Evolutionary conservation across 2,329 filamentous ascomycete species (phyloP).

Genomic region (Colletotrichum sp.): DNA sequence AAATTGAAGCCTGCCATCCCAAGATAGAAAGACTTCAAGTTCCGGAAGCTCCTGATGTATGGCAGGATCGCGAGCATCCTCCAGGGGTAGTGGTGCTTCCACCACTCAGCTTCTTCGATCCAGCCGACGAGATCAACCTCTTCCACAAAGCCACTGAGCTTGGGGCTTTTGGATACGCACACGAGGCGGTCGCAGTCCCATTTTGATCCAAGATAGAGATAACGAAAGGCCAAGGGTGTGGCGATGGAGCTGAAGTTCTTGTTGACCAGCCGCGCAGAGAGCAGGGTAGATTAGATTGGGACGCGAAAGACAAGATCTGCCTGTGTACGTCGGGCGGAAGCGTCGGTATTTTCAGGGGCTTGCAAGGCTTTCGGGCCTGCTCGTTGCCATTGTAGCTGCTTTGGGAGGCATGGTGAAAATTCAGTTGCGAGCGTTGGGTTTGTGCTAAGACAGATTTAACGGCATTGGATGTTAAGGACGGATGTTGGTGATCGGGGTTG

Average conservation of each 20-base stretch:
- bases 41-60: neutral
- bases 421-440: no score
- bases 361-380: no score
- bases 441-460: no score
- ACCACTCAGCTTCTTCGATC: neutral
- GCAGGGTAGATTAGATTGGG: neutral
- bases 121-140: neutral
- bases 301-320: neutral
- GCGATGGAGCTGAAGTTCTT: neutral
- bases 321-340: neutral
- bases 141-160: neutral
- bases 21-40: neutral
- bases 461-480: no score
- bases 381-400: no score
- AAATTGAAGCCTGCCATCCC: rapidly evolving
- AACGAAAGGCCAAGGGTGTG: neutral
- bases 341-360: neutral
- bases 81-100: neutral
- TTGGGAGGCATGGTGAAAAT: no score
- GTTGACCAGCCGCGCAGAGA: neutral
- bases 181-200: neutral
- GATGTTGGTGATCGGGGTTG: no score
- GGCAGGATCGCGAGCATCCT: neutral
- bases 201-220: neutral
- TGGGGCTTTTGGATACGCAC: neutral